Evolutionary conservation across 1,284 basidiomycete species (phyloP).

Genomic region (Termitomyces sp.): DNA sequence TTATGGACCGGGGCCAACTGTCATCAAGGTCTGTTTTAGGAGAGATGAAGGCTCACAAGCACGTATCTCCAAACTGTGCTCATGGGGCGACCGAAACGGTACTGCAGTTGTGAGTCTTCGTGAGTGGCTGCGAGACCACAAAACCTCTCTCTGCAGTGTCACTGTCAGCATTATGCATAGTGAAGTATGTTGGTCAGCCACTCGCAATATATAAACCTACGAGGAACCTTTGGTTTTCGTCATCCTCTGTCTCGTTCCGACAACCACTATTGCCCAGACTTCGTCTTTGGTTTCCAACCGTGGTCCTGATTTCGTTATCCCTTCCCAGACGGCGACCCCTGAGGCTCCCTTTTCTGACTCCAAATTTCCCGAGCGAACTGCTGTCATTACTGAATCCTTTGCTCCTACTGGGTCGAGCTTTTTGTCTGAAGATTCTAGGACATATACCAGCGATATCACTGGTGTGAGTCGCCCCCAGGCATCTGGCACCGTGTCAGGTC

Average conservation of each 20-base stretch:
- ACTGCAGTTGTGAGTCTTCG: no score
- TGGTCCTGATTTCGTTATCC: conserved; percentile 6
- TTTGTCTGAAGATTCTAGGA: not conserved
- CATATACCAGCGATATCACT: not conserved
- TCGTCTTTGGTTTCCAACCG: conserved; percentile 1
- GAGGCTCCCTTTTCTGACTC: not conserved
- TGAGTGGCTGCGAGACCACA: no score
- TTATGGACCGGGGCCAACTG: no score
- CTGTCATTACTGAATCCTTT: not conserved
- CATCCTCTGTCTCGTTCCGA: not conserved
- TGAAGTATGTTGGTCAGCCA: conserved; percentile 5
- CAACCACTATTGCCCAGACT: not conserved
- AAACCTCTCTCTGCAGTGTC: not conserved
- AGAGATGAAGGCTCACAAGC: no score
- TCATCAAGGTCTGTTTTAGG: no score
- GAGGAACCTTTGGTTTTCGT: conserved; percentile 5
- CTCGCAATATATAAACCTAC: conserved; percentile 6
- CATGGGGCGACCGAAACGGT: no score
- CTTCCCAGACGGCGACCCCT: not conserved
- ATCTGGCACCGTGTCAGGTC: not conserved
- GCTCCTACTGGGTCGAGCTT: not conserved
- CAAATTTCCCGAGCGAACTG: not conserved
- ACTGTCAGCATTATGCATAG: no score
- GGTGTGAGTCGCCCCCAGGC: not conserved
- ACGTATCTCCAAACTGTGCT: no score